Conservation (phyloP, 768 basidiomycete species). For the Leccinum subtestaceum region DNA sequence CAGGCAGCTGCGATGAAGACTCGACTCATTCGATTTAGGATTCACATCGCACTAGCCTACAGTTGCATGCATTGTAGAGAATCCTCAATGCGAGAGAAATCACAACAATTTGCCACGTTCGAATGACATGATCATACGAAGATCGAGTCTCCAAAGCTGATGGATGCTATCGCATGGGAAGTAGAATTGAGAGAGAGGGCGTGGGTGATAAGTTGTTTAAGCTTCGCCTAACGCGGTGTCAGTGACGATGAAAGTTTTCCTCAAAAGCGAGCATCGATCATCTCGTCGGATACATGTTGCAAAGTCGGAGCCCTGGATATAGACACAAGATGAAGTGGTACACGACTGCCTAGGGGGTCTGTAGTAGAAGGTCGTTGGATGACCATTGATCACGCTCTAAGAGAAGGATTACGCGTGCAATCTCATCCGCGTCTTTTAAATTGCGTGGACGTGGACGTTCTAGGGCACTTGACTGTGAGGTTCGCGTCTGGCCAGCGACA, state of each 20-base stretch:
- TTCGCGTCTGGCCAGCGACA: too few species aligned
- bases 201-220: slow-evolving; percentile 81
- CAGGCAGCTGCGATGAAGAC: slow-evolving; percentile 35
- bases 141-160: slow-evolving; percentile 36
- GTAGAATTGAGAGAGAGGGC: slow-evolving; percentile 73
- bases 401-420: too few species aligned
- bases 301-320: too few species aligned
- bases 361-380: too few species aligned
- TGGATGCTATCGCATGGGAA: slow-evolving; percentile 75
- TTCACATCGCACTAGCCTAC: not conserved
- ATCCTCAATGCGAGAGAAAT: not conserved
- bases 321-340: slow-evolving; percentile 33
- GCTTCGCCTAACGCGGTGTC: slow-evolving; percentile 53
- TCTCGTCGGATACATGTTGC: too few species aligned
- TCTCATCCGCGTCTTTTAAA: too few species aligned
- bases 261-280: slow-evolving; percentile 41
- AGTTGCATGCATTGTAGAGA: not conserved
- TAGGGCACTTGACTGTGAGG: too few species aligned
- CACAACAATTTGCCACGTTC: not conserved
- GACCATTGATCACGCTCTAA: too few species aligned
- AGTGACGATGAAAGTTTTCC: slow-evolving; percentile 36
- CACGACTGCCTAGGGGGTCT: too few species aligned
- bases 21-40: not conserved
- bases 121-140: not conserved
- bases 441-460: too few species aligned